Base-by-base conservation (phyloP, 768 basidiomycete species). In the Boletus eberwhitei region DNA sequence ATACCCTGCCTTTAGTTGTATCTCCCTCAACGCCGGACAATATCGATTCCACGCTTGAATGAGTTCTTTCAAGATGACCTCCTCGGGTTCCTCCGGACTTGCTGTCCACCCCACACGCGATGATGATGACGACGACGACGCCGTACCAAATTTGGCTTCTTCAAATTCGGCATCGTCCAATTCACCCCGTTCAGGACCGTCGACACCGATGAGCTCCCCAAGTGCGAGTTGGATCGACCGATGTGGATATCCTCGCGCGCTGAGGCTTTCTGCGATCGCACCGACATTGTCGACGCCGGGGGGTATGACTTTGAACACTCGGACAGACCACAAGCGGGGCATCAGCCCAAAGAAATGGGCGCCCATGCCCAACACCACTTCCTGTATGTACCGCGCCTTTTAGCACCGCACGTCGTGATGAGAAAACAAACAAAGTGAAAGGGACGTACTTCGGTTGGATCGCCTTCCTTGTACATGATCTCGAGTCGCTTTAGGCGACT, bases 21-120 rank as follows among this genome's bases (percentile, higher is more conserved):
- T 71, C 63, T 74, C 71, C 22, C 71, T 67, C 52, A 80, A 59
- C 43, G 51, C 49, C 1, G 67, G 68, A 52, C 77, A 77, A 38
- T 72, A 73, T 41, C 72, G 70, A 48, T 73, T 74, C 78, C 78
- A 79, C 7, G 77, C 74, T 9, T 75, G 71, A 35, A 79, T 68
- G 17, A 74, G 67, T 34, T 74, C 73, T 29, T 59, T 64, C 44
- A 77, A 60, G 39, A 67, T 61, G 22, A 59, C 36, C 8, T 60
- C 65, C 38, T 74, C 74, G 8, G 57, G 34, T 22, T 63, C 65
- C 14, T 61, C 60, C 1, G 17, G 7, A 5, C 13, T n/a, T 0
- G 31, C 11, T 4, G 22, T 44, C 57, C 45, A 51, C 5, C 26
- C 50, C 16, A 36, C 22, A 19, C 16, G 21, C 6, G 52, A 53